Conservation (phyloP, 2,329 filamentous ascomycete genomes). For the Mycosphaerella sp. region DNA sequence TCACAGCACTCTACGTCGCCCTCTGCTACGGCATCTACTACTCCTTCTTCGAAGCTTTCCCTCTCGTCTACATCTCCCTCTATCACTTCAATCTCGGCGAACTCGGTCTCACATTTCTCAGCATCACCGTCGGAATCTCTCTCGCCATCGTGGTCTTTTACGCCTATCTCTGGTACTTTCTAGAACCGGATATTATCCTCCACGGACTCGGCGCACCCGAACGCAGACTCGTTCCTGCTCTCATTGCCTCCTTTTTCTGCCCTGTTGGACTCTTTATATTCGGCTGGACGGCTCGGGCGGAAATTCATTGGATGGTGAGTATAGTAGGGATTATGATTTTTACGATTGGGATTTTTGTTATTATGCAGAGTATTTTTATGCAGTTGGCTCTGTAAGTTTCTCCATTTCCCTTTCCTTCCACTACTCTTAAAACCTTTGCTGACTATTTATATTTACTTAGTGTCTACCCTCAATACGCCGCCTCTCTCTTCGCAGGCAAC, state of each 20-base stretch:
- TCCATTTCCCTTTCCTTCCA: too few species aligned
- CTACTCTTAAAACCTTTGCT: background rate
- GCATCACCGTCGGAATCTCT: conserved; percentile 29
- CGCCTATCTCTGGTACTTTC: conserved; percentile 23
- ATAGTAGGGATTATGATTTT: conserved; percentile 40
- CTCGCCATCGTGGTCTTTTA: conserved; percentile 26
- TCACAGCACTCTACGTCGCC: conserved; percentile 31
- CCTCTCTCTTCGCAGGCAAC: conserved; percentile 55
- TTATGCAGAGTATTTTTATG: conserved; percentile 41
- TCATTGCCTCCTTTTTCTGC: conserved; percentile 24
- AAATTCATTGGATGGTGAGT: conserved; percentile 37
- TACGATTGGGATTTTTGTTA: conserved; percentile 35
- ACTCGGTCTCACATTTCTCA: conserved; percentile 32
- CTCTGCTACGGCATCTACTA: conserved; percentile 35
- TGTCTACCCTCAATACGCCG: conserved; percentile 44
- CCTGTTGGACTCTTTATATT: conserved; percentile 32
- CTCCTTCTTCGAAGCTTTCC: conserved; percentile 35
- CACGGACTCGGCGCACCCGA: conserved; percentile 26
- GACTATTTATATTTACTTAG: background rate
- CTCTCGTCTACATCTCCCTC: conserved; percentile 37
- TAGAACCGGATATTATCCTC: conserved; percentile 25
- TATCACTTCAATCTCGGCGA: conserved; percentile 38
- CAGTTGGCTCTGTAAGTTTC: conserved; percentile 33
- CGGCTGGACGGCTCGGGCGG: conserved; percentile 27
- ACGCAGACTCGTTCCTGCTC: conserved; percentile 25